Percentiles rank a stretch among this genome's conserved stretches.
Evolutionary conservation across 2,329 filamentous ascomycete genomes (phyloP).

Genomic region (Penicillium fuscoglaucum): DNA sequence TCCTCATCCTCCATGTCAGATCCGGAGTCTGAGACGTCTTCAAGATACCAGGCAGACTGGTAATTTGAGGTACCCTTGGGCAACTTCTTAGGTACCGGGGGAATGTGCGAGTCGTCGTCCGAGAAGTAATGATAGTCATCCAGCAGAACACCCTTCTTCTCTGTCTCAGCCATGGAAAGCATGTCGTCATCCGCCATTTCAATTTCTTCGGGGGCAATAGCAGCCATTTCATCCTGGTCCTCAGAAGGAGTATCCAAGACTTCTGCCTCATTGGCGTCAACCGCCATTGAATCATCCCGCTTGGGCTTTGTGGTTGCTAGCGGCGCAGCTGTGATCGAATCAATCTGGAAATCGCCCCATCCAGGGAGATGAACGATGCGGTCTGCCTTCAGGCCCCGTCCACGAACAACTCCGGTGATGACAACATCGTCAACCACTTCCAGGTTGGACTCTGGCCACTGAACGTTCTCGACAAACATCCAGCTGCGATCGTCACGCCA

Average conservation of each 20-base stretch:
- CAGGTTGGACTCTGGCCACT: slow-evolving; percentile 62
- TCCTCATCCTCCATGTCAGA: slow-evolving; percentile 80
- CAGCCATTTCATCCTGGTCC: slow-evolving; percentile 78
- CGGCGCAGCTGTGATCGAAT: slow-evolving; percentile 79
- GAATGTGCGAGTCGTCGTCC: slow-evolving; percentile 69
- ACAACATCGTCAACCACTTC: slow-evolving; percentile 58
- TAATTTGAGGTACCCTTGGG: slow-evolving; percentile 92
- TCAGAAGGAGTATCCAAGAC: slow-evolving; percentile 70
- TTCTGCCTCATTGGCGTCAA: slow-evolving; percentile 59
- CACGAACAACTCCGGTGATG: slow-evolving; percentile 81
- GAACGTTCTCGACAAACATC: slow-evolving; percentile 84
- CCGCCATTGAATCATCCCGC: slow-evolving; percentile 62
- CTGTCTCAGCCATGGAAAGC: slow-evolving; percentile 53
- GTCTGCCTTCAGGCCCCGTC: slow-evolving; percentile 84
- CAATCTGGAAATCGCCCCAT: slow-evolving; percentile 91
- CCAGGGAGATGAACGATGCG: slow-evolving; percentile 87
- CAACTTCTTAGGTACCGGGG: slow-evolving; percentile 67
- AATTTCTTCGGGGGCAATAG: slow-evolving; percentile 82
- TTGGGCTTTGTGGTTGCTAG: slow-evolving; percentile 57
- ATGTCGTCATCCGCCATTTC: slow-evolving; percentile 70
- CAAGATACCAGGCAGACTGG: slow-evolving; percentile 91
- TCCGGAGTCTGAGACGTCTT: slow-evolving; percentile 76
- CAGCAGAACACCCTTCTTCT: slow-evolving; percentile 82
- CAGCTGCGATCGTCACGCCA: slow-evolving; percentile 96
- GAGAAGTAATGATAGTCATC: slow-evolving; percentile 99